Evolutionary conservation across 1,284 basidiomycete species (phyloP), one percentile per base, ranked within the genome.

Genomic region (Ganoderma meredithae): DNA sequence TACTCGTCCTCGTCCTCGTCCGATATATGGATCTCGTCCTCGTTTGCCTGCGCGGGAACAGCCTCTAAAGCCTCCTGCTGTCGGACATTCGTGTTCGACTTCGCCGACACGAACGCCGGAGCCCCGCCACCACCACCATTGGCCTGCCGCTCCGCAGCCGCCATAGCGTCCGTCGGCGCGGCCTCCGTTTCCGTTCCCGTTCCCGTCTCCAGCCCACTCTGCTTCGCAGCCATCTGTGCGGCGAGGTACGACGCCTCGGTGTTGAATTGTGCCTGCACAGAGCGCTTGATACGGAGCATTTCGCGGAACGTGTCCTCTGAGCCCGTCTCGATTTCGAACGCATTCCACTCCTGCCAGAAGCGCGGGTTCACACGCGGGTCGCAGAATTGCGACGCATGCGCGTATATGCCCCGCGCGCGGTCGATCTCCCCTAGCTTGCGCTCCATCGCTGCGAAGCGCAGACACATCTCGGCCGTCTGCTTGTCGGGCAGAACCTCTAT

Each of bases 401-500:
- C 97, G 76, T 98, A 99, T 75, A 99, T 94, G 0, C 96, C 93
- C 64, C 98, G 90, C 8, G 97, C 98, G 47, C 98, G 89, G 82
- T 99, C 98, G 79, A 99, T 98, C 83, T 99, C 98, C 70, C 98
- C 98, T 44, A 99, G 89, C 81, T 99, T 99, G 75, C 97, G 92
- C 81, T 99, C 98, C 76, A 99, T 90, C 59, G 90, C 88, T 8
- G 98, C 98, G 79, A 99, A 99, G 55, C 96, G 94, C 52, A 98
- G 83, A 80, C 96, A 98, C 95, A 99, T 98, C 79, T 96, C 92
- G n/a, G 97, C 96, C 0, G 98, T 98, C 82, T 98, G 95, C 64
- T 86, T 86, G 82, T 99, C 95, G 1, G 97, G 96, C 15, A 99
- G 87, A 40, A 90, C 86, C 82, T 99, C 96, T 72, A 99, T 85